Evolutionary conservation across 805 yeast species (phyloP), one percentile per base, ranked within the genome.

Genomic region (Saccharomyces kudriavzevii): DNA sequence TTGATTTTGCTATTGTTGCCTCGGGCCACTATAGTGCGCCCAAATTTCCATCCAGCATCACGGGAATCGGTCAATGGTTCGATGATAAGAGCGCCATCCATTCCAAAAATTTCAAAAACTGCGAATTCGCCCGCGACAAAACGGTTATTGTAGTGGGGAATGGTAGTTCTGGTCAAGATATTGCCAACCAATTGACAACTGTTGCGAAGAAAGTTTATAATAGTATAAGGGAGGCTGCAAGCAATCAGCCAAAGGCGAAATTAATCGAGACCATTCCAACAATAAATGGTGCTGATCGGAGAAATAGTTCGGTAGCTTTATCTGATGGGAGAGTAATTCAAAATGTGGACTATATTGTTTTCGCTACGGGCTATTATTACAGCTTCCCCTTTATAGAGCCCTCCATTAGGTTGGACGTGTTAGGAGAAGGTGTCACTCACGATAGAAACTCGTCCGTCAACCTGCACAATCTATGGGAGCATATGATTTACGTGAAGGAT

Each of bases 211-310:
- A 60, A 50, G 65, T 65, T 1, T 65, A 59, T 52, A 62, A 88
- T 59, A 81, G 88, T 51, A 76, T 95, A 48, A 83, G 81, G 58
- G 84, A 77, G 26, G 67, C 70, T 2, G 89, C 84, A 60, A 70
- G 67, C 55, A 43, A 49, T 24, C 11, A 50, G 43, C 51, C 47
- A 54, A 31, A 47, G 20, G 52, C 47, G 14, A 48, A 52, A 20
- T 49, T 50, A 20, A 50, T 55, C 4, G 51, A 57, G 13, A 54
- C 56, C 8, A 56, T 67, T 2, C 70, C 74, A 0, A 60, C 62
- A 45, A 70, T 77, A 17, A 57, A 60, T 11, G 51, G 58, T 30
- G 65, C 71, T 4, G 63, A 70, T 57, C 54, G 52, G 35, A 22
- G 49, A 4, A 50, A 61, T 51, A 51, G 69, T 54, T 45, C 62